Evolutionary conservation across 306 rosid genomes (phyloP), one percentile per base, ranked within the genome.

Genomic region (Psophocarpus tetragonolobus): DNA sequence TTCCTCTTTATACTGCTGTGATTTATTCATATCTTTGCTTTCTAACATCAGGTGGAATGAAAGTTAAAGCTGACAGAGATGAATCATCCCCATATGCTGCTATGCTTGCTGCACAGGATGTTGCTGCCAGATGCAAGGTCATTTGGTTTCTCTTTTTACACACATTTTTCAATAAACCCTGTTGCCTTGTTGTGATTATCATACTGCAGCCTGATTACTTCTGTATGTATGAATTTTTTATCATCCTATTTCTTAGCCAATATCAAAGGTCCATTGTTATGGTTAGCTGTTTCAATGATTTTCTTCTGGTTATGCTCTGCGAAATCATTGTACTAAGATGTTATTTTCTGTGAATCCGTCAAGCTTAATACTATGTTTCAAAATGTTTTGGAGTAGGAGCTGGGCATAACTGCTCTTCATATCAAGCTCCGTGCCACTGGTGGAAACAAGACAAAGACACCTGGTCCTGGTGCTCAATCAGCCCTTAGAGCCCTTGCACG

Each of bases 31-130:
- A 23, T 1, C 1, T 50, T 36, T 32, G 35, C 44, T 20, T 20
- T 3, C 63, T 60, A 6, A 29, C 39, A 29, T 29, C 67, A 93
- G 97, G 97, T 79, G 98, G 98, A 13, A 93, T 93, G 98, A 93
- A 93, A 90, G 97, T 91, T 65, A 93, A 93, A 38, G 98, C 96
- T 17, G 97, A 91, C 70, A 85, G 97, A 73, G 98, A 93, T 71
- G 98, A 93, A 66, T 93, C 98, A 6, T 91, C 97, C 2, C 98
- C 98, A 0, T 93, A 93, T 72, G 98, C 96, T 9, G 97, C 98
- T 47, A 91, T 93, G 98, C 94, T 93, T 90, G 97, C 97, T 1
- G 97, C 98, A 1, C 98, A 90, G 27, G 98, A 94, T 83, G 97
- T 94, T 79, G 84, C 97, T 68, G 76, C 87, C 14, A 84, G 96